These are phyloP conservation scores for Casuarina equisetifolia DNA, from an alignment of 306 rosid species.

Conservation along the genomic window DNA sequence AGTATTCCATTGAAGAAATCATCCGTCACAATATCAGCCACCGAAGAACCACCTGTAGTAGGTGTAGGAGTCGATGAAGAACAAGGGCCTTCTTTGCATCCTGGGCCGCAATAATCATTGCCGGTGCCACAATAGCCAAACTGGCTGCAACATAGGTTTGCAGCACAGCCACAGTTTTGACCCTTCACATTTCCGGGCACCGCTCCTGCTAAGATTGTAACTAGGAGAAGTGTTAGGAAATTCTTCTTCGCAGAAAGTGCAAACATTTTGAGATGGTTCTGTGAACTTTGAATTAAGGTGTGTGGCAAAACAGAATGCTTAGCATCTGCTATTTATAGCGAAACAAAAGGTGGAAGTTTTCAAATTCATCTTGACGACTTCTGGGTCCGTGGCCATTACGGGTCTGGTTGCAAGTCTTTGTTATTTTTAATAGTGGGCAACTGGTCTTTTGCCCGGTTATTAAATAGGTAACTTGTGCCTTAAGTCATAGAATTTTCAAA, in stretches of 20 bases:
- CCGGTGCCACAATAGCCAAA: conserved; percentile 60
- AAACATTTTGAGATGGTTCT: background rate
- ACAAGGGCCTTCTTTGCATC: conserved; percentile 69
- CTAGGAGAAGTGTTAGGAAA: conserved; percentile 1
- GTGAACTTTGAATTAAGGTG: background rate
- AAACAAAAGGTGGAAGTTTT: background rate
- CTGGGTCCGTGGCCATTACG: background rate
- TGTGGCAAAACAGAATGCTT: background rate
- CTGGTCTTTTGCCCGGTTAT: too few species aligned
- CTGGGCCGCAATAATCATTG: conserved; percentile 53
- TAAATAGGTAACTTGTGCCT: too few species aligned
- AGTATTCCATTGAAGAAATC: conserved; percentile 56
- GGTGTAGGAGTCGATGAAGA: conserved; percentile 21
- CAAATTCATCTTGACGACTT: background rate
- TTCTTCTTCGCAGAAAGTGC: background rate
- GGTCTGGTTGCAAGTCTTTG: background rate
- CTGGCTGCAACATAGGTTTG: conserved; percentile 61
- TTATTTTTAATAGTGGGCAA: background rate
- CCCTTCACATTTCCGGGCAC: conserved; percentile 17
- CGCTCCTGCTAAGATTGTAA: conserved; percentile 12
- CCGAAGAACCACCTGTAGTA: conserved; percentile 29
- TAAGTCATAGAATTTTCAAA: too few species aligned
- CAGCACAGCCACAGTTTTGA: conserved; percentile 60
- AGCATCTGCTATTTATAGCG: background rate
- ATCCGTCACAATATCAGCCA: conserved; percentile 52